Evolutionary conservation across 192 early-diverging fungal species (phyloP), one percentile per base, ranked within the genome.

Genomic region (Linnemannia hyalina): DNA sequence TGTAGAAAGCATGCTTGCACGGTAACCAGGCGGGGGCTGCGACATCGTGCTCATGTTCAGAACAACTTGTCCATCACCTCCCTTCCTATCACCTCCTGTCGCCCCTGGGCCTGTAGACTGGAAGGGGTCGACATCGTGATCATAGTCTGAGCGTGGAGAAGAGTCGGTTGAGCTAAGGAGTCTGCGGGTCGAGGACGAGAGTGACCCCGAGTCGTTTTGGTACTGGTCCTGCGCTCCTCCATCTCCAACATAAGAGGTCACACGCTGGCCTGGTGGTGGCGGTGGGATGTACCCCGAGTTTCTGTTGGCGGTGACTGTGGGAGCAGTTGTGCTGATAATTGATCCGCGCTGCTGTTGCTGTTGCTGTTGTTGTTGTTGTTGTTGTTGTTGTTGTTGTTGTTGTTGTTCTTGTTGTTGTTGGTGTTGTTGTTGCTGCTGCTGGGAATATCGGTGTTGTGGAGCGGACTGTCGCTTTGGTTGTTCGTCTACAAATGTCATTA

Each of bases 401-500:
- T n/a, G 69, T 4, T 70, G 32, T 6, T 42, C n/a, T 22, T 73
- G 42, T 0, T 6, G 70, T n/a, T 38, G 36, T 22, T 72, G 70
- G 7, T 42, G 70, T 10, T 38, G 42, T 9, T 38, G 63, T 18
- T 68, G 68, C 2, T 70, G 69, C 5, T 40, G 69, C 35, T 70
- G 69, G 13, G 10, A n/a, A 3, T 41, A 6, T 20, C n/a, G 69
- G 6, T 70, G 69, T 6, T 41, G 38, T 23, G 40, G 40, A 40
- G 38, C 36, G 18, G 35, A 35, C 69, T 70, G 69, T 42, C 40
- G 20, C 35, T 70, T 10, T 16, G 40, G 69, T 16, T 41, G 35
- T 41, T 70, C 69, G 69, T 70, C 69, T 15, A 38, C 69, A 70
- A n/a, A 70, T 7, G 69, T 70, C 69, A 38, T 38, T 13, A 36